Conservation (phyloP, 176 grass and related monocot genomes). For the Carex cristatella region DNA sequence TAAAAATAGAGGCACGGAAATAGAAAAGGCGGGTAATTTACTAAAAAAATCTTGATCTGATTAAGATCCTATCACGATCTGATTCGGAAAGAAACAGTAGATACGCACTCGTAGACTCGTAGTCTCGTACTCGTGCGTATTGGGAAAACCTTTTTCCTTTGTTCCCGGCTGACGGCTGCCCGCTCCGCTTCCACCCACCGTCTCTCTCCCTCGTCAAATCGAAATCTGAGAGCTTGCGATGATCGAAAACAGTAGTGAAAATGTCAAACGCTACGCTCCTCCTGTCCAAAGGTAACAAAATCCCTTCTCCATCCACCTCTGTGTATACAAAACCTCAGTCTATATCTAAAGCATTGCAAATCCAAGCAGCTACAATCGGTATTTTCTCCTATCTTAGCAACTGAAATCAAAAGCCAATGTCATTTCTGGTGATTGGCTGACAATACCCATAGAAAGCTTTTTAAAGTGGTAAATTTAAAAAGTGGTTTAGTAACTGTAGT, state of each 20-base stretch:
- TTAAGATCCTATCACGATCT: too few relatives aligned
- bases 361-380: not conserved
- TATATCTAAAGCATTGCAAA: not conserved
- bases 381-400: not conserved
- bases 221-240: not conserved
- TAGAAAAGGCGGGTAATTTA: too few relatives aligned
- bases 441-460: not conserved
- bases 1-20: too few relatives aligned
- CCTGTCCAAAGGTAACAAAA: constrained; percentile 6
- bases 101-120: too few relatives aligned
- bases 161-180: not conserved
- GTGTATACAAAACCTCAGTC: not conserved
- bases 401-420: not conserved
- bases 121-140: not conserved
- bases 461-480: not conserved
- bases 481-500: not conserved
- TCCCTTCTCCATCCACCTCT: not conserved
- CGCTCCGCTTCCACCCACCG: not conserved
- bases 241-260: constrained; percentile 19
- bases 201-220: not conserved
- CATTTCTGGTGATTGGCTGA: not conserved
- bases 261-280: constrained; percentile 12
- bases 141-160: not conserved
- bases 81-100: too few relatives aligned
- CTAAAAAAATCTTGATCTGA: too few relatives aligned